phyloP scores from a whole-genome alignment of 768 basidiomycete species.

The Clitopilus passeckerianus region DNA sequence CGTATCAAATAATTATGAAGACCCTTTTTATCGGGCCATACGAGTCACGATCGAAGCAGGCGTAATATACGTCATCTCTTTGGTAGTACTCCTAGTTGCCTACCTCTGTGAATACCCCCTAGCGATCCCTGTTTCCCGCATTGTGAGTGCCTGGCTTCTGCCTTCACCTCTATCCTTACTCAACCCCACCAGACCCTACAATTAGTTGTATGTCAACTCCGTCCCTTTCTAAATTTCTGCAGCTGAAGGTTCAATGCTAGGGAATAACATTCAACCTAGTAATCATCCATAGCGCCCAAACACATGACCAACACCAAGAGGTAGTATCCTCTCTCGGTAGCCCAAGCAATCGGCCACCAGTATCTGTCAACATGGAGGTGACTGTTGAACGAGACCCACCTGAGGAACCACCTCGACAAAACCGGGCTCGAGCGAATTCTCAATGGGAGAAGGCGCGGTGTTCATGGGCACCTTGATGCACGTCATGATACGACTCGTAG shows the following conservation, averaged over 20 bases:
- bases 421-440: neutral
- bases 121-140: constrained; percentile 9
- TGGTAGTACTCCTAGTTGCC: constrained; percentile 8
- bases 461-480: neutral
- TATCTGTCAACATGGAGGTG: neutral
- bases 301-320: neutral
- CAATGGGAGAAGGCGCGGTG: neutral
- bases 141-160: constrained; percentile 5
- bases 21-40: constrained; percentile 10
- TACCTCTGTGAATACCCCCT: constrained; percentile 4
- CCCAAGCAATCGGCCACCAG: neutral
- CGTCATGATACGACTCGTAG: neutral
- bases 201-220: neutral
- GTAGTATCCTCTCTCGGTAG: neutral
- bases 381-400: constrained; percentile 1
- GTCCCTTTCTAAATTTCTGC: neutral
- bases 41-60: constrained; percentile 12
- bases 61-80: constrained; percentile 9
- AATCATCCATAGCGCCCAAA: neutral
- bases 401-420: neutral
- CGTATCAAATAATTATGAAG: constrained; percentile 1
- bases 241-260: neutral
- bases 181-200: neutral
- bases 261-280: constrained; percentile 3
- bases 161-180: neutral